Evolutionary conservation across 1,139 yeast genomes (phyloP).

Genomic region (Geotrichum phurueaensis): DNA sequence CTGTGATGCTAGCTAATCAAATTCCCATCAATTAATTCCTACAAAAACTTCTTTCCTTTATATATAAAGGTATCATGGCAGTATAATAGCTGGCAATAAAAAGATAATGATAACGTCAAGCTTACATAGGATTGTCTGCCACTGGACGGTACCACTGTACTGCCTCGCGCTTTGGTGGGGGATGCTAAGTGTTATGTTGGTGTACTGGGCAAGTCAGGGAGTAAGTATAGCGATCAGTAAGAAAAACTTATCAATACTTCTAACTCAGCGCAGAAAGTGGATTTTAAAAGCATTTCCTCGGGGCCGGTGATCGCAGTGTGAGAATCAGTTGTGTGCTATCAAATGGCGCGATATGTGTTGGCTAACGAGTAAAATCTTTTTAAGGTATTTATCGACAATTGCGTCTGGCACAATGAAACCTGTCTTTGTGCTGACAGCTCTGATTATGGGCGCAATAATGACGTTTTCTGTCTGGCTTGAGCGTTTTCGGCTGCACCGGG

Average conservation of each 20-base stretch:
- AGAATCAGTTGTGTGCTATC: background rate
- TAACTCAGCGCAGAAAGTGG: conserved; percentile 5
- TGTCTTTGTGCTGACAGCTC: conserved; percentile 15
- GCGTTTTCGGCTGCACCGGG: conserved; percentile 14
- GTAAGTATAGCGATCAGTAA: background rate
- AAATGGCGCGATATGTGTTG: background rate
- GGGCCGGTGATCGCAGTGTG: conserved; percentile 15
- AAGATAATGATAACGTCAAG: background rate
- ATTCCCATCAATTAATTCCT: no score
- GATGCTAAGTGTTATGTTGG: conserved; percentile 17
- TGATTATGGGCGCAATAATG: conserved; percentile 13
- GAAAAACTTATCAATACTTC: background rate
- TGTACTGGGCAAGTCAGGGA: conserved; percentile 17
- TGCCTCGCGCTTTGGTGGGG: conserved; percentile 19
- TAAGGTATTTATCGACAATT: conserved; percentile 16
- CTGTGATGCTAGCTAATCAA: no score
- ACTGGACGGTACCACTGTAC: conserved; percentile 17
- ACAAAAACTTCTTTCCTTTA: background rate
- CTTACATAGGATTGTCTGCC: background rate
- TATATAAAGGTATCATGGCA: background rate
- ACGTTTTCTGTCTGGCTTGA: conserved; percentile 10
- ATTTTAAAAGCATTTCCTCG: conserved; percentile 3
- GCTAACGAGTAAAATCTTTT: background rate
- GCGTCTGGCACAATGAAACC: conserved; percentile 18
- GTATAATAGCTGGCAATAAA: background rate